A percentile compares a stretch with the other conserved stretches of the same genome.
Evolutionary conservation across 1,284 basidiomycete species (phyloP).

Genomic region (Cutaneotrichosporon cavernicola): DNA sequence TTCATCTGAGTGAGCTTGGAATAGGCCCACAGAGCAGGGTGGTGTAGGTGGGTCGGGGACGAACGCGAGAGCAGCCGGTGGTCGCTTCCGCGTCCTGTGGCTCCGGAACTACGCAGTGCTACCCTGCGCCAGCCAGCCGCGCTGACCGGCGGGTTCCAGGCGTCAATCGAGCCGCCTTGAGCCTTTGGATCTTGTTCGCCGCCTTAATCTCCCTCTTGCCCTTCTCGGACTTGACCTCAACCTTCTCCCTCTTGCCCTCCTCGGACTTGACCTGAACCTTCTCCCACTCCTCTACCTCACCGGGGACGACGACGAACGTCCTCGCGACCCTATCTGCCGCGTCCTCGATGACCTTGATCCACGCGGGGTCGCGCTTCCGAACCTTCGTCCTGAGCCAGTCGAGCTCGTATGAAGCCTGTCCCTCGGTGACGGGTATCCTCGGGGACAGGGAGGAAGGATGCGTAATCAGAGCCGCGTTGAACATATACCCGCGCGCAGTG

Average conservation of each 20-base stretch:
- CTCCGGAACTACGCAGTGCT: too few species aligned
- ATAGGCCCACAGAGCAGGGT: too few species aligned
- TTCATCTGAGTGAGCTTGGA: too few species aligned
- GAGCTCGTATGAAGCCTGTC: constrained; percentile 13
- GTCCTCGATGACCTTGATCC: background rate
- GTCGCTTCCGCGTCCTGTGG: too few species aligned
- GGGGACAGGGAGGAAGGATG: background rate
- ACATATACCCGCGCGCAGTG: constrained; percentile 9
- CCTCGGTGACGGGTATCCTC: constrained; percentile 6
- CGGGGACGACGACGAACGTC: constrained; percentile 12
- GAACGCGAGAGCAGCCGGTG: too few species aligned
- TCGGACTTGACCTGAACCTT: background rate
- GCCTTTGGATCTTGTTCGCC: background rate
- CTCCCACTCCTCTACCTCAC: constrained; percentile 16
- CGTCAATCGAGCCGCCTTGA: background rate
- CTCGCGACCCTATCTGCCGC: background rate
- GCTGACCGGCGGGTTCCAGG: too few species aligned
- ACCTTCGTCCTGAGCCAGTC: constrained; percentile 11
- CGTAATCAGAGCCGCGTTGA: constrained; percentile 10
- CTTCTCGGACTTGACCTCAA: background rate
- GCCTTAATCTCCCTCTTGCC: background rate
- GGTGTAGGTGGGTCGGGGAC: too few species aligned
- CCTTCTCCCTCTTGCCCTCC: constrained; percentile 12
- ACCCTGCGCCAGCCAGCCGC: too few species aligned
- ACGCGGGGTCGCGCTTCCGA: constrained; percentile 7